Conservation (phyloP, 495 filamentous ascomycete species). For the Monascus purpureus region DNA sequence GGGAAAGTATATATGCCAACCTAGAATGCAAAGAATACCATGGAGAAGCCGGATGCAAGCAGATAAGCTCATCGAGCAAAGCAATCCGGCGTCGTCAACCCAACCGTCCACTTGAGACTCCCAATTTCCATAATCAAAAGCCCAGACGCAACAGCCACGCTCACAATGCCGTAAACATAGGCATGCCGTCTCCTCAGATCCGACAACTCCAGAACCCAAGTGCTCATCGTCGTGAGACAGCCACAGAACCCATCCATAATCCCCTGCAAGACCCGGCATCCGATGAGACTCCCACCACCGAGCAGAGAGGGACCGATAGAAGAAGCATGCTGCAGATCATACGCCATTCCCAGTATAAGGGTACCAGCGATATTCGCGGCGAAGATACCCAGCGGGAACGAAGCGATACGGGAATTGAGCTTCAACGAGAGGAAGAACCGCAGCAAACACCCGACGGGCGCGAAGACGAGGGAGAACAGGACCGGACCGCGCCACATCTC, state of each 20-base stretch:
- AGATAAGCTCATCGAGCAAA: constrained; percentile 8
- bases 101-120: constrained; percentile 57
- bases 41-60: too few species aligned
- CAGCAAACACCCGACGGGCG: constrained; percentile 53
- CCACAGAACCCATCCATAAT: constrained; percentile 79
- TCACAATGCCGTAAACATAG: constrained; percentile 55
- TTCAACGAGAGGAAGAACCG: constrained; percentile 52
- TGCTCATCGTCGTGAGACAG: constrained; percentile 73
- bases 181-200: constrained; percentile 44
- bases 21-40: too few species aligned
- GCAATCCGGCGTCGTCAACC: constrained; percentile 35
- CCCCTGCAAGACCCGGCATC: constrained; percentile 64
- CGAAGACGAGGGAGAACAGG: constrained; percentile 58
- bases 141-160: constrained; percentile 45
- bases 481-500: constrained; percentile 54
- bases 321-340: constrained; percentile 1
- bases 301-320: neutral
- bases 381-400: constrained; percentile 71
- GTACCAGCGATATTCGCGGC: constrained; percentile 61
- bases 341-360: constrained; percentile 35
- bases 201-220: constrained; percentile 63
- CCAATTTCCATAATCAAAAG: constrained; percentile 59
- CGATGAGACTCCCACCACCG: constrained; percentile 1
- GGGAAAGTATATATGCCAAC: too few species aligned
- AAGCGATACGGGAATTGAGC: constrained; percentile 37